Conservation (phyloP, 306 rosid species). For the Cyamopsis tetragonoloba region DNA sequence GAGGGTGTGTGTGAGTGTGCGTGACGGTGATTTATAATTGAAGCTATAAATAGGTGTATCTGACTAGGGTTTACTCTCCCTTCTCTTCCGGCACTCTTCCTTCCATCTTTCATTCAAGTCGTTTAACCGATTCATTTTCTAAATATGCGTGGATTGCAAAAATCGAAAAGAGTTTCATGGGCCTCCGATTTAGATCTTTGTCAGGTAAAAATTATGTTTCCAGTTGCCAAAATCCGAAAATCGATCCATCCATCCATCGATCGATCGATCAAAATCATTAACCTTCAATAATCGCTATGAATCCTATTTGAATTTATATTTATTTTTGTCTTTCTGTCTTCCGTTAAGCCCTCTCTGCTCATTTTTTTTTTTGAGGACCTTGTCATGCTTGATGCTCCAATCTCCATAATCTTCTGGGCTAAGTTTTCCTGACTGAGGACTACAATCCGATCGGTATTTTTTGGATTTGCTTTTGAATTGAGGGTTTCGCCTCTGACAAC, state of each 20-base stretch:
- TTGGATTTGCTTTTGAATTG: not conserved
- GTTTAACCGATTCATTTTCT: conserved; percentile 24
- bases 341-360: not conserved
- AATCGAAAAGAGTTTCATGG: conserved; percentile 79
- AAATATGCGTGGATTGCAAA: conserved; percentile 75
- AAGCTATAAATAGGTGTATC: conserved; percentile 6
- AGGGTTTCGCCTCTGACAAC: not conserved
- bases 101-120: conserved; percentile 10
- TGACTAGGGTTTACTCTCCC: conserved; percentile 44
- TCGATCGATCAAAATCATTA: conserved; percentile 1
- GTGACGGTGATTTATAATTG: not conserved
- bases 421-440: not conserved
- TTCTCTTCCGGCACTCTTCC: not conserved
- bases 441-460: not conserved
- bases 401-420: not conserved
- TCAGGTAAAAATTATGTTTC: conserved; percentile 67
- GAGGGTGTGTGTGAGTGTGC: not conserved
- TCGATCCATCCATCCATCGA: conserved; percentile 25
- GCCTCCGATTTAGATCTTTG: conserved; percentile 80
- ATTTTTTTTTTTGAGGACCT: not conserved
- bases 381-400: not conserved
- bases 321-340: not conserved
- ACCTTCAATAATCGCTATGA: conserved; percentile 17
- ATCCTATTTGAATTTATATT: not conserved
- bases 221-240: conserved; percentile 23